phyloP scores from a whole-genome alignment of 106 monocot genomes.

The Apostasia shenzhenica region DNA sequence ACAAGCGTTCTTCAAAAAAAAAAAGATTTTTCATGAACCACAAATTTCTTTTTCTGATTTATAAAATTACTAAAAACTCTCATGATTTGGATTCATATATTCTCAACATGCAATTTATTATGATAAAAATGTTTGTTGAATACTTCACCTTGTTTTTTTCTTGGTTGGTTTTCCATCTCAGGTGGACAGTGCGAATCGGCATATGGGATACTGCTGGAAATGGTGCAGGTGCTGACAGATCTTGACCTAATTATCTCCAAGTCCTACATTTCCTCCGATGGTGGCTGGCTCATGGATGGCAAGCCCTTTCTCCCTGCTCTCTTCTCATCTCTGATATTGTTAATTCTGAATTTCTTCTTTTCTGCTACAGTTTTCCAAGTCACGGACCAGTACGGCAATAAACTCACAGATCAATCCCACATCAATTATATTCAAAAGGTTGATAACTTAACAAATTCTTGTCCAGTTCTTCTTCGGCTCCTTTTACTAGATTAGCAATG shows the following conservation, averaged over 20 bases:
- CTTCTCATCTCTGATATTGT: background rate
- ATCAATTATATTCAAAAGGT: conserved; percentile 39
- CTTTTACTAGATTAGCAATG: too few species aligned
- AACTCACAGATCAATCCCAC: conserved; percentile 39
- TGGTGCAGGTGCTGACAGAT: conserved; percentile 69
- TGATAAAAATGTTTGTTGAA: background rate
- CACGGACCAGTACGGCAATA: conserved; percentile 51
- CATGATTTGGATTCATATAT: too few species aligned
- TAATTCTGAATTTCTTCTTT: background rate
- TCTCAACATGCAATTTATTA: too few species aligned
- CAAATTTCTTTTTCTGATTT: too few species aligned
- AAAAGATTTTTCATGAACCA: too few species aligned
- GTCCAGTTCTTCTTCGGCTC: background rate
- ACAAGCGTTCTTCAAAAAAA: too few species aligned
- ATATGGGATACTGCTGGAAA: conserved; percentile 62
- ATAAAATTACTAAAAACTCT: too few species aligned
- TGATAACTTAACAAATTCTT: too few species aligned
- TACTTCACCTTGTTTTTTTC: background rate
- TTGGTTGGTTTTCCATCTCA: background rate
- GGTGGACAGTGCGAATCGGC: conserved; percentile 64
- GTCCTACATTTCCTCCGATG: conserved; percentile 72
- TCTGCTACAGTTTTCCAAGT: conserved; percentile 41
- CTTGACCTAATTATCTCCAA: conserved; percentile 69
- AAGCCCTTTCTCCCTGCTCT: background rate
- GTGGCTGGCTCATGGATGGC: conserved; percentile 75